Evolutionary conservation across 352 stramenopile genomes (phyloP).

Genomic region (Globisporangium spiculum): DNA sequence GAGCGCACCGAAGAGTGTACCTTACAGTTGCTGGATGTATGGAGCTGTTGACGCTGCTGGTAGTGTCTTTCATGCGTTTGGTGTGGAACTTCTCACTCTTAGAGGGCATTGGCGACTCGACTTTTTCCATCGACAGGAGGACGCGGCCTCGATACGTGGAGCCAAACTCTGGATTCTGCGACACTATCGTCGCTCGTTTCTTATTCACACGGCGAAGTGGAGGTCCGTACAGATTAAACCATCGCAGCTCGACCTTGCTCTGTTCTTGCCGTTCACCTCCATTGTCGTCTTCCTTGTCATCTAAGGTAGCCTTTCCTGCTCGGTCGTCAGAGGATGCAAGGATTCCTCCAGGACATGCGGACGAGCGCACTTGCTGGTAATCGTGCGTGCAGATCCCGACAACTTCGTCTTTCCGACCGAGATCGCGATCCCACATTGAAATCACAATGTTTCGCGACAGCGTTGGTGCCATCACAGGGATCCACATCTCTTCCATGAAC

Average conservation of each 20-base stretch:
- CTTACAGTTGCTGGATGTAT: conserved; percentile 49
- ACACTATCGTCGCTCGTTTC: conserved; percentile 47
- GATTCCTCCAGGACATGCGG: conserved; percentile 27
- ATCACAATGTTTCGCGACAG: conserved; percentile 70
- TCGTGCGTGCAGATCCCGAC: conserved; percentile 69
- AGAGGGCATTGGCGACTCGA: conserved; percentile 33
- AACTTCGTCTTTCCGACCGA: conserved; percentile 62
- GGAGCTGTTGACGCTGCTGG: conserved; percentile 14
- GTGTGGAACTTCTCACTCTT: conserved; percentile 61
- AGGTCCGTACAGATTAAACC: conserved; percentile 88
- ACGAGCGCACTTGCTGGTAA: conserved; percentile 54
- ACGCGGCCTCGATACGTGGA: conserved; percentile 82
- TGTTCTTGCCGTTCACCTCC: background rate
- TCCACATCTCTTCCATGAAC: conserved; percentile 84
- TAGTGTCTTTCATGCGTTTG: conserved; percentile 41
- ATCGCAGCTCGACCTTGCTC: conserved; percentile 41
- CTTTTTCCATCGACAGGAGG: conserved; percentile 70
- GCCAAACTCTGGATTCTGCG: conserved; percentile 58
- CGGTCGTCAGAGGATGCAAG: conserved; percentile 7
- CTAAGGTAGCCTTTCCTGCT: background rate
- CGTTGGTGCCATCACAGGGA: conserved; percentile 76
- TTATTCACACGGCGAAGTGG: conserved; percentile 52
- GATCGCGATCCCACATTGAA: conserved; percentile 81
- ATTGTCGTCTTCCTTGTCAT: background rate
- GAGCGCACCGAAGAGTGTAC: conserved; percentile 56